These are phyloP conservation scores for Sugiyamaella pinicola DNA, from an alignment of 1,139 yeast species.

Conservation along the genomic window DNA sequence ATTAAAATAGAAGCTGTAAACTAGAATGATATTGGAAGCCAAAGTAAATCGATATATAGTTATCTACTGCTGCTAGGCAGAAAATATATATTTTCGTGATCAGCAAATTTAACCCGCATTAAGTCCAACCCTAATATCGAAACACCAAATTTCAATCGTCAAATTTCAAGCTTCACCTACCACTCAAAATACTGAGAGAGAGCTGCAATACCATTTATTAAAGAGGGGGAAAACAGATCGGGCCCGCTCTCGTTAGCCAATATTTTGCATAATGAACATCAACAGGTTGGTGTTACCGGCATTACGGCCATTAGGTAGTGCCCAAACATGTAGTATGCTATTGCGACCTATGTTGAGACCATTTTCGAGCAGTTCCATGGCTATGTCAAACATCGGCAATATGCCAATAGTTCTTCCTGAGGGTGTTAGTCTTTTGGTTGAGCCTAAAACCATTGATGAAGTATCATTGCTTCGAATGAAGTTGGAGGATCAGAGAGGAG, in stretches of 20 bases:
- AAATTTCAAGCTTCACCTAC: constrained; percentile 7
- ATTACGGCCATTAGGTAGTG: constrained; percentile 3
- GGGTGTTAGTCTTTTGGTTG: constrained; percentile 50
- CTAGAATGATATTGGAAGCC: too few relatives aligned
- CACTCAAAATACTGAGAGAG: not conserved
- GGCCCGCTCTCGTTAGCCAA: not conserved
- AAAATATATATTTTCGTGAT: constrained; percentile 12
- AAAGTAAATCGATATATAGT: too few relatives aligned
- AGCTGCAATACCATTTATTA: not conserved
- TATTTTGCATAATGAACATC: not conserved
- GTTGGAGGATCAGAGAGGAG: constrained; percentile 51
- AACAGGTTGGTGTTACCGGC: not conserved
- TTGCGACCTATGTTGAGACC: constrained; percentile 9
- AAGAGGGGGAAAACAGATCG: not conserved
- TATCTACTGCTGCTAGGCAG: not conserved
- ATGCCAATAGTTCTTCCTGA: constrained; percentile 59
- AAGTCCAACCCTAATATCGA: constrained; percentile 8
- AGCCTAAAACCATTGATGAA: constrained; percentile 48
- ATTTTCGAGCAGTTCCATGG: constrained; percentile 22
- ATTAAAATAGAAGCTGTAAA: too few relatives aligned
- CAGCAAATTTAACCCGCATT: not conserved
- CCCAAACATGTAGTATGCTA: not conserved
- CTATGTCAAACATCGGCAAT: constrained; percentile 53
- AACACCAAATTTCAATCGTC: constrained; percentile 3
- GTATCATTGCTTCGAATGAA: constrained; percentile 47